phyloP scores from a whole-genome alignment of 768 basidiomycete genomes.

The Leccinum boreale region DNA sequence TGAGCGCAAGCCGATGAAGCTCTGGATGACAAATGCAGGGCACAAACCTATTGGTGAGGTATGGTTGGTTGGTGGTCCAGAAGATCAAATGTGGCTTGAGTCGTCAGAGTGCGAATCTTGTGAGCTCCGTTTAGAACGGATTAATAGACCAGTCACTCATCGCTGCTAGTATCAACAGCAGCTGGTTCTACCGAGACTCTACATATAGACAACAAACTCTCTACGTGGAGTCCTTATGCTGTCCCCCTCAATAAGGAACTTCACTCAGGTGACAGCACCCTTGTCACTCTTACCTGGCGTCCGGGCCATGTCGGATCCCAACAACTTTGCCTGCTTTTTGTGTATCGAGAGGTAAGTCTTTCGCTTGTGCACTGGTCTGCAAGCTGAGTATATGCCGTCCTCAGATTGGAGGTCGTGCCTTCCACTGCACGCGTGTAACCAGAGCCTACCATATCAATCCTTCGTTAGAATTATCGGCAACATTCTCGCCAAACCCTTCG shows the following conservation, averaged over 20 bases:
- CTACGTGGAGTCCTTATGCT: slow-evolving; percentile 41
- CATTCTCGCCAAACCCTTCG: slow-evolving; percentile 49
- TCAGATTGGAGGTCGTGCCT: slow-evolving; percentile 48
- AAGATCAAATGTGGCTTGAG: slow-evolving; percentile 61
- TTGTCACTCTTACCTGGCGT: slow-evolving; percentile 54
- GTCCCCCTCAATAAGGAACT: slow-evolving; percentile 42
- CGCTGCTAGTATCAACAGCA: slow-evolving; percentile 10
- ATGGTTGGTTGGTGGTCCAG: slow-evolving; percentile 62
- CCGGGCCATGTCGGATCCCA: slow-evolving; percentile 45
- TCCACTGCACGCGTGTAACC: slow-evolving; percentile 54
- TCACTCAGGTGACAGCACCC: slow-evolving; percentile 46
- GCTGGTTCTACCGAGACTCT: slow-evolving; percentile 36
- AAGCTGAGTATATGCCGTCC: slow-evolving; percentile 4
- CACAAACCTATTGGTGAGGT: slow-evolving; percentile 56
- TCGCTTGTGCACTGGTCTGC: neutral
- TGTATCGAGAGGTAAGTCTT: slow-evolving; percentile 56
- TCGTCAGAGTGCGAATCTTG: slow-evolving; percentile 21
- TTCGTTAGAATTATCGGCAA: slow-evolving; percentile 51
- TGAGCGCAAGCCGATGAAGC: slow-evolving; percentile 51
- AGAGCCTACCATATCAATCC: slow-evolving; percentile 59
- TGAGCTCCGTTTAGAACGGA: slow-evolving; percentile 9
- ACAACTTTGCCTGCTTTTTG: slow-evolving; percentile 59
- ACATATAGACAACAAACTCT: slow-evolving; percentile 51
- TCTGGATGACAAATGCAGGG: slow-evolving; percentile 71
- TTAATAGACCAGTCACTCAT: slow-evolving; percentile 3